These are phyloP conservation scores for Tolypocladium inflatum DNA, from an alignment of 2,329 filamentous ascomycete species.

Conservation along the genomic window DNA sequence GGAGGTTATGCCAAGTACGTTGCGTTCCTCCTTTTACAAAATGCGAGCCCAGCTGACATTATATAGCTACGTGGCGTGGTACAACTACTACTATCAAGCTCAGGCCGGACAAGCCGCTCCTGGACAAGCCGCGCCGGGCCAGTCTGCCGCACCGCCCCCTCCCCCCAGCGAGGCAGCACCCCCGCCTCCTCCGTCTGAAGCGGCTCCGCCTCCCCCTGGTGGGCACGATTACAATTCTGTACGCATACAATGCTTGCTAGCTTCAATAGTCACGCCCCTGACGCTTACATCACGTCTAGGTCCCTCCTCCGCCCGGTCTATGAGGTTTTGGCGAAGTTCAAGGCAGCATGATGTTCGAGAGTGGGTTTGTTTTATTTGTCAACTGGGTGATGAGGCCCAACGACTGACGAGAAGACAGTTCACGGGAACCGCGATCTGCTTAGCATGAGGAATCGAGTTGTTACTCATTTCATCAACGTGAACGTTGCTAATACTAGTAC, in stretches of 20 bases:
- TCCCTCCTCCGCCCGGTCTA: conserved; percentile 48
- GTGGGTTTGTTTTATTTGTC: conserved; percentile 2
- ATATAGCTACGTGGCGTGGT: conserved; percentile 55
- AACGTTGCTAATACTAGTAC: neutral
- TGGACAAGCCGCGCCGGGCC: conserved; percentile 34
- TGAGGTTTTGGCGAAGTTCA: conserved; percentile 14
- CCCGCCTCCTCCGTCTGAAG: conserved; percentile 30
- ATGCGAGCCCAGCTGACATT: conserved; percentile 10
- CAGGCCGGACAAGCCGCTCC: conserved; percentile 36
- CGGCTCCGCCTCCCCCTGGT: conserved; percentile 32
- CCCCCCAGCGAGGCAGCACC: conserved; percentile 51
- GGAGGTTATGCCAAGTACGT: conserved; percentile 74
- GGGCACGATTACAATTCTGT: conserved; percentile 55
- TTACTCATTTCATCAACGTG: neutral
- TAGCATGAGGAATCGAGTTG: neutral
- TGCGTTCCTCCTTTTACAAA: neutral
- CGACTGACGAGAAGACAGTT: neutral
- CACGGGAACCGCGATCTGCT: neutral
- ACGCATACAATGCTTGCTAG: conserved; percentile 20
- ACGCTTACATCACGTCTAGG: conserved; percentile 21
- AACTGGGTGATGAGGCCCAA: neutral
- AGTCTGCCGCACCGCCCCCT: conserved; percentile 46
- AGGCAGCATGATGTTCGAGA: neutral
- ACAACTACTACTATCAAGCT: conserved; percentile 59
- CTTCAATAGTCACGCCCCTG: neutral